phyloP scores from a whole-genome alignment of 2,329 filamentous ascomycete genomes.

The Zasmidium angulare region DNA sequence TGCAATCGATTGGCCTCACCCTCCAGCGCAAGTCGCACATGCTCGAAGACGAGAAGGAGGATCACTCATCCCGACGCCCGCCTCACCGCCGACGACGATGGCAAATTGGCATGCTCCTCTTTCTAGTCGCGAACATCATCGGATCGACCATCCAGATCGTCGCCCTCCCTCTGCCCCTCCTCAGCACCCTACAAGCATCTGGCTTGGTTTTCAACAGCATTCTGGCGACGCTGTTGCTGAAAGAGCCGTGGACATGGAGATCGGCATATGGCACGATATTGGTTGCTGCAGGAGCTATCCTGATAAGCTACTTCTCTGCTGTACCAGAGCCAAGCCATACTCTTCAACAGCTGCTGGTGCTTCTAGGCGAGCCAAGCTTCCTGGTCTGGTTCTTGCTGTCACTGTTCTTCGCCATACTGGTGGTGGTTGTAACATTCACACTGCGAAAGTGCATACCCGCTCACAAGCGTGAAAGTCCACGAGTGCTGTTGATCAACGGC shows the following conservation, averaged over 20 bases:
- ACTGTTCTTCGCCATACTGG: constrained; percentile 67
- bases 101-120: constrained; percentile 97
- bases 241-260: constrained; percentile 90
- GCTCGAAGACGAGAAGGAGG: constrained; percentile 89
- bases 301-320: constrained; percentile 92
- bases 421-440: constrained; percentile 61
- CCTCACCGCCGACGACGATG: constrained; percentile 88
- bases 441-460: constrained; percentile 32
- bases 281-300: constrained; percentile 80
- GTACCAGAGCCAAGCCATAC: constrained; percentile 91
- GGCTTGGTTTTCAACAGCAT: constrained; percentile 98
- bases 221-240: constrained; percentile 88
- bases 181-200: constrained; percentile 92
- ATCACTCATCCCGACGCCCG: constrained; percentile 74
- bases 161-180: constrained; percentile 85
- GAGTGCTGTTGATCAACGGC: constrained; percentile 67
- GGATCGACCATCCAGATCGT: constrained; percentile 98
- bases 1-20: constrained; percentile 92
- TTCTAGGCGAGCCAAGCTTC: constrained; percentile 74
- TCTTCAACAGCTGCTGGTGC: constrained; percentile 73
- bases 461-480: constrained; percentile 33
- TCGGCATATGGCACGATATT: constrained; percentile 88
- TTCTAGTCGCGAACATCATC: constrained; percentile 88
- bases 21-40: constrained; percentile 97
- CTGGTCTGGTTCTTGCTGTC: constrained; percentile 87